Conservation (phyloP, 495 filamentous ascomycete species). For the Talaromyces wortmannii region DNA sequence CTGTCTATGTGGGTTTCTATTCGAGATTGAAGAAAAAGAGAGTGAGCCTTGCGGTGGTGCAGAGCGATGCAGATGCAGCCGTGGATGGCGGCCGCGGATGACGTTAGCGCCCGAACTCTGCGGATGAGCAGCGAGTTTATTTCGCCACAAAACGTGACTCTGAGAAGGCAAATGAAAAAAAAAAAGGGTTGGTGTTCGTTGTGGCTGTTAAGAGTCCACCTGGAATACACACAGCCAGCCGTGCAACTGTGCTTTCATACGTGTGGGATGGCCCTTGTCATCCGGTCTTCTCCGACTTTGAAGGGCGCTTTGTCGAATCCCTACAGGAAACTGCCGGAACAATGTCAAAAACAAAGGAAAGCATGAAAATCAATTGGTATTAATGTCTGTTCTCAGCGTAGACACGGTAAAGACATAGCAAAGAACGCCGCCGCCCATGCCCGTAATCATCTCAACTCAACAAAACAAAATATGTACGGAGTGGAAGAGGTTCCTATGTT, state of each 20-base stretch:
- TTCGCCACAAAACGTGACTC: not conserved
- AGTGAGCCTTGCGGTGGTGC: too few relatives aligned
- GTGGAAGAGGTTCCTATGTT: not conserved
- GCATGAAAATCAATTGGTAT: not conserved
- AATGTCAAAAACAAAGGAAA: not conserved
- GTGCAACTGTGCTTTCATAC: too few relatives aligned
- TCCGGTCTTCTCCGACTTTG: too few relatives aligned
- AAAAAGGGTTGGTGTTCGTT: not conserved
- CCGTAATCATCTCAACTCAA: not conserved
- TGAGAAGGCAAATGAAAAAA: not conserved
- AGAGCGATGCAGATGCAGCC: not conserved
- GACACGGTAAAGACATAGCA: not conserved
- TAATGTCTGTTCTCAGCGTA: not conserved
- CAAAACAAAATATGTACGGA: constrained; percentile 2
- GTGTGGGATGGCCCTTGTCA: too few relatives aligned
- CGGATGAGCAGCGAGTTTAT: not conserved
- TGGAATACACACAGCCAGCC: too few relatives aligned
- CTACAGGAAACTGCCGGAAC: too few relatives aligned
- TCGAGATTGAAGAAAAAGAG: too few relatives aligned
- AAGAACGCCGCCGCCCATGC: constrained; percentile 8
- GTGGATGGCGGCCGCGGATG: not conserved
- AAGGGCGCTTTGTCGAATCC: too few relatives aligned
- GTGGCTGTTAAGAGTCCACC: too few relatives aligned
- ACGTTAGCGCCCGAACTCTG: not conserved
- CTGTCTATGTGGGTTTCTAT: too few relatives aligned